Conservation (phyloP, 352 stramenopile species). For the Phytopythium montanum region DNA sequence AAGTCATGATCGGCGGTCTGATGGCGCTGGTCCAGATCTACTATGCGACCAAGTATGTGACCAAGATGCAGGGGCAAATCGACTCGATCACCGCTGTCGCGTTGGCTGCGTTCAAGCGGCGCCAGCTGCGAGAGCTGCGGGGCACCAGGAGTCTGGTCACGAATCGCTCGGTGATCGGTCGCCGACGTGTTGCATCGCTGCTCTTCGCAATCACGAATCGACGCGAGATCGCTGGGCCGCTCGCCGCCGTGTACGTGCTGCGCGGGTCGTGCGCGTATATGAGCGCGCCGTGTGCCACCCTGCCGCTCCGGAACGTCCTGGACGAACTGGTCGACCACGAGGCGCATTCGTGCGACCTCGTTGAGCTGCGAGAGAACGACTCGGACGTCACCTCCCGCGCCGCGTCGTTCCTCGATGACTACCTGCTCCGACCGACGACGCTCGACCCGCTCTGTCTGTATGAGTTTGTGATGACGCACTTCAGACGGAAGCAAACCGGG, state of each 20-base stretch:
- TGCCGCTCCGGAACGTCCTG: neutral
- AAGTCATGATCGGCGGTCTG: neutral
- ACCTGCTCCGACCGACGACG: neutral
- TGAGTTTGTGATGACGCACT: neutral
- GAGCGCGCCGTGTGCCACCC: neutral
- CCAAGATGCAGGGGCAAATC: neutral
- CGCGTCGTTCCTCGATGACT: conserved; percentile 1
- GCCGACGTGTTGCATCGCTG: neutral
- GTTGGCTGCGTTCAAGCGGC: neutral
- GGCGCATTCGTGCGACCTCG: neutral
- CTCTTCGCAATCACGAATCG: neutral
- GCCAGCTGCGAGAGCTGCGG: neutral
- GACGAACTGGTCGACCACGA: neutral
- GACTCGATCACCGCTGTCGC: neutral
- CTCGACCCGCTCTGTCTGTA: neutral
- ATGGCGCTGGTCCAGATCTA: neutral
- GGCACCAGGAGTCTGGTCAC: neutral
- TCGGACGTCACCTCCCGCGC: neutral
- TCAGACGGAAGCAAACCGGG: neutral
- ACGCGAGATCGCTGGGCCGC: neutral
- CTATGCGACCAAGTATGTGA: conserved; percentile 2
- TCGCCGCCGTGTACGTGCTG: neutral
- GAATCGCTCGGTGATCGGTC: neutral
- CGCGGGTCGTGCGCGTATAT: neutral
- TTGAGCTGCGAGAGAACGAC: neutral